Conservation (phyloP, 495 filamentous ascomycete genomes). For the Aspergillus indologenus region DNA sequence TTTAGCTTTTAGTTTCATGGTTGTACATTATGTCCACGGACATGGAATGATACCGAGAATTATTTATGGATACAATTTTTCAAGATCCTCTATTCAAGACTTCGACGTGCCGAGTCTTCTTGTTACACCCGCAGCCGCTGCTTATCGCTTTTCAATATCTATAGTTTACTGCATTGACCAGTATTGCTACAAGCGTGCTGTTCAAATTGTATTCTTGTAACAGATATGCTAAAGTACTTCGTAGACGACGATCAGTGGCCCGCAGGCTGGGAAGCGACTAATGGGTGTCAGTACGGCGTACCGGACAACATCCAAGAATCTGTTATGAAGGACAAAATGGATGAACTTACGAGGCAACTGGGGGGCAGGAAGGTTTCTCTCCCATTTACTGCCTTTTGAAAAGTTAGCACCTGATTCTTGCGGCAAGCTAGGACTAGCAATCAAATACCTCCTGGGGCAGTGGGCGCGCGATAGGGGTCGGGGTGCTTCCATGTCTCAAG, state of each 20-base stretch:
- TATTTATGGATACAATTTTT: conserved; percentile 1
- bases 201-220: not conserved
- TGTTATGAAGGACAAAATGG: not conserved
- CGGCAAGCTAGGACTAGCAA: not conserved
- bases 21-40: conserved; percentile 91
- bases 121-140: no score
- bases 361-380: conserved; percentile 82
- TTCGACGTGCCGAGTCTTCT: no score
- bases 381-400: conserved; percentile 82
- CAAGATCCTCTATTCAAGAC: not conserved
- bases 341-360: conserved; percentile 72
- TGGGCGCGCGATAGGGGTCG: conserved; percentile 83
- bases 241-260: conserved; percentile 2
- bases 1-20: conserved; percentile 69
- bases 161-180: not conserved
- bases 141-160: no score
- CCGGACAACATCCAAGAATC: not conserved
- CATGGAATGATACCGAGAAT: conserved; percentile 53
- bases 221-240: not conserved
- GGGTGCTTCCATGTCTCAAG: conserved; percentile 96
- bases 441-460: conserved; percentile 86
- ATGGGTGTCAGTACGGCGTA: not conserved
- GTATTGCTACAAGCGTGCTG: not conserved
- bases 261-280: conserved; percentile 15
- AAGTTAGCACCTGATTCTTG: conserved; percentile 20